Conservation (phyloP, 2,329 filamentous ascomycete species). For the Fusarium sarcochroum region DNA sequence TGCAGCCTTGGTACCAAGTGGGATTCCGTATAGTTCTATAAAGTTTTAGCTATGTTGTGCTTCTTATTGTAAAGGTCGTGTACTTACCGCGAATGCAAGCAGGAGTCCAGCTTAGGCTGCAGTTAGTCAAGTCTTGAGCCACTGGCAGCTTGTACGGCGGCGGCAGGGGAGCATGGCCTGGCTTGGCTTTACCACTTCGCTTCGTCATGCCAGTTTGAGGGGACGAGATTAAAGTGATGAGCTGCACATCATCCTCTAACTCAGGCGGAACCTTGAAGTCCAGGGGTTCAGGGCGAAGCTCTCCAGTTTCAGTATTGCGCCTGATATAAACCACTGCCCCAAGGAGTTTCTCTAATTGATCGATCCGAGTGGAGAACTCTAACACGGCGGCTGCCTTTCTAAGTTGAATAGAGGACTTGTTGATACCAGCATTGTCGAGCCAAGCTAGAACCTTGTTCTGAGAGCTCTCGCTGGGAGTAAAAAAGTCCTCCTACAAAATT, state of each 20-base stretch:
- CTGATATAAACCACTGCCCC: neutral
- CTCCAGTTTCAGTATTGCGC: neutral
- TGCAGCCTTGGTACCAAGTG: slow-evolving; percentile 1
- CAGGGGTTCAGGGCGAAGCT: neutral
- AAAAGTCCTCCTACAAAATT: neutral
- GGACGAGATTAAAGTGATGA: neutral
- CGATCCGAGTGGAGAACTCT: neutral
- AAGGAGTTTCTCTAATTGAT: neutral
- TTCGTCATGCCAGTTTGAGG: neutral
- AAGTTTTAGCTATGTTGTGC: fast-evolving
- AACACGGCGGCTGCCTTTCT: slow-evolving; percentile 5
- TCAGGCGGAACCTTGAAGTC: neutral
- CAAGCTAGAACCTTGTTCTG: neutral
- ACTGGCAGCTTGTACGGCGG: neutral
- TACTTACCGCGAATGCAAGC: slow-evolving; percentile 12
- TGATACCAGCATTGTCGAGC: neutral
- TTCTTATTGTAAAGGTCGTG: fast-evolving
- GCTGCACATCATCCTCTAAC: neutral
- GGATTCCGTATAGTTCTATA: neutral
- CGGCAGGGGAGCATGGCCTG: neutral
- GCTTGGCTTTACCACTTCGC: neutral
- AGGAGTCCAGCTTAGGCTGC: slow-evolving; percentile 13
- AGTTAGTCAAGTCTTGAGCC: neutral
- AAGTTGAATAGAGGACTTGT: neutral
- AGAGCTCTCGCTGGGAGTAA: slow-evolving; percentile 1